These are phyloP conservation scores for Xanthoconium purpureum DNA, from an alignment of 768 basidiomycete species.

Conservation along the genomic window DNA sequence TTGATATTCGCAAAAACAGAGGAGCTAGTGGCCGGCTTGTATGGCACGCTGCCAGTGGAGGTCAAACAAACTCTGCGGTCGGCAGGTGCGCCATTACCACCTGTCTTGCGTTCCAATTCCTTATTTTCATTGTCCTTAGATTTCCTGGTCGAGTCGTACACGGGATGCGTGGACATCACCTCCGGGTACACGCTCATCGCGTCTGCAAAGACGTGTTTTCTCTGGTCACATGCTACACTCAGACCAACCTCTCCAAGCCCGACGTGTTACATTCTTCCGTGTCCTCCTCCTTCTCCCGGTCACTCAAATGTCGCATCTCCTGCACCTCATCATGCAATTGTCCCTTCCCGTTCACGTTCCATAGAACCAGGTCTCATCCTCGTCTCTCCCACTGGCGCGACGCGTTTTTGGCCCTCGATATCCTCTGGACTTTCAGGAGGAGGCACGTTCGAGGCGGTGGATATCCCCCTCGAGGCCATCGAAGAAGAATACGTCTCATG, in stretches of 20 bases:
- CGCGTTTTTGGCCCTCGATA: slow-evolving; percentile 88
- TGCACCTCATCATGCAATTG: slow-evolving; percentile 49
- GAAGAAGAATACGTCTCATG: slow-evolving; percentile 63
- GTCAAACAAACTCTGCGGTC: slow-evolving; percentile 68
- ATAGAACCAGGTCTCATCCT: slow-evolving; percentile 84
- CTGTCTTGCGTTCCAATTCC: background rate
- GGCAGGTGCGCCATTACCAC: slow-evolving; percentile 44
- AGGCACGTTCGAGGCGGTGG: slow-evolving; percentile 49
- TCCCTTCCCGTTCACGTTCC: slow-evolving; percentile 53
- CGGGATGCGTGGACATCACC: slow-evolving; percentile 65
- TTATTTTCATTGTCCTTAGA: slow-evolving; percentile 42
- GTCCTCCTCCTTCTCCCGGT: slow-evolving; percentile 48
- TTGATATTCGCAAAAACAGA: slow-evolving; percentile 68
- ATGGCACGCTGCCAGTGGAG: slow-evolving; percentile 69
- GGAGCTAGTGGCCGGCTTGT: slow-evolving; percentile 63
- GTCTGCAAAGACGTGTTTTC: slow-evolving; percentile 72
- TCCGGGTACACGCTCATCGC: slow-evolving; percentile 76
- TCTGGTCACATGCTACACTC: slow-evolving; percentile 78
- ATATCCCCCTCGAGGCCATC: slow-evolving; percentile 43
- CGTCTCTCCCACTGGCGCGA: slow-evolving; percentile 62
- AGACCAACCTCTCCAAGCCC: slow-evolving; percentile 55
- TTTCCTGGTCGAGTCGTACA: slow-evolving; percentile 63
- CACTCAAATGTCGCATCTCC: slow-evolving; percentile 49
- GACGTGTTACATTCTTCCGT: slow-evolving; percentile 81
- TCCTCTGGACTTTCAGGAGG: slow-evolving; percentile 81